Evolutionary conservation across 2,329 filamentous ascomycete species (phyloP), one percentile per base, ranked within the genome.

Genomic region (Talaromyces sp.): DNA sequence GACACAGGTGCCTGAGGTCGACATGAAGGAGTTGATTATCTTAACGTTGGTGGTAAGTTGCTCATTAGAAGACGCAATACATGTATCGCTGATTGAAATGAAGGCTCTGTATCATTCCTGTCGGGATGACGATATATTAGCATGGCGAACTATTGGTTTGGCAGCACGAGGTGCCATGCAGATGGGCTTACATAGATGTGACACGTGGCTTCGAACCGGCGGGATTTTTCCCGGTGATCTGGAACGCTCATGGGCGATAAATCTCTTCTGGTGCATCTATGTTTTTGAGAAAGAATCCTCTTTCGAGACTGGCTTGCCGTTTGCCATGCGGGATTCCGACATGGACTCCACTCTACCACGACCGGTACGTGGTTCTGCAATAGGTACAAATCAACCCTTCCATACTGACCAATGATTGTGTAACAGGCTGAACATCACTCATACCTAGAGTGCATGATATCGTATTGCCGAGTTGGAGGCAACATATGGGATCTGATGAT

Each of bases 121-220:
- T 63, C 75, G 75, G 11, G 82, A 82, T 56, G 79, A 83, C 31
- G 82, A 83, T 59, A 72, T 83, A 1, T 69, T 72, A 5, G 90
- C 92, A 0, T 97, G 93, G 91, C 86, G 93, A 11, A 85, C 93
- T n/a, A 92, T 96, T 73, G 93, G 93, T 1, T 85, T 96, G 65
- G 90, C 92, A 1, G 86, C 89, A 16, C 48, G 57, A 46, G 62
- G 62, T 11, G 62, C 62, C 56, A 37, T 60, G 40, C 62, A 63
- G 31, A 54, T 63, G 18, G 62, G 62, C 84, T 82, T 96, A 18
- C 91, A 96, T 75, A 84, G 91, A 40, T 84, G 86, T 62, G 88
- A 91, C 64, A 90, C 88, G 0, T 83, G 96, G 63, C 80, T 86
- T 56, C 84, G 84, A 62, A 80, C 83, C 8, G 73, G 73, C 1